Conservation (phyloP, 345 rosid genomes). For the sweet orange (Citrus sinensis) region DNA sequence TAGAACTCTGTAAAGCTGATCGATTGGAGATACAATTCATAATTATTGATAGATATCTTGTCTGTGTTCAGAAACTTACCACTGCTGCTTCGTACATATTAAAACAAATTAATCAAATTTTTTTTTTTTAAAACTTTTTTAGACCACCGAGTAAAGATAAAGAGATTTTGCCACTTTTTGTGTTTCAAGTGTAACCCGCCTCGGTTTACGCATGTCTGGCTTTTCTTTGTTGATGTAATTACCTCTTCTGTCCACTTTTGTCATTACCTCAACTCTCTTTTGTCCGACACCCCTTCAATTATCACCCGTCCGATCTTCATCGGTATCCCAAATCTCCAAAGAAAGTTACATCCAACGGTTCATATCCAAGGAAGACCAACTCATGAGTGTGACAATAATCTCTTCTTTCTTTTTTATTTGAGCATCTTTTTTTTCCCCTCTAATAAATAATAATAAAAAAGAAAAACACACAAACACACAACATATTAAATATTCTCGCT, state of each 20-base stretch:
- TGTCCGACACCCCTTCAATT: not conserved
- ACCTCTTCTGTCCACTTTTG: not conserved
- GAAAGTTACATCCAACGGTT: conserved; percentile 23
- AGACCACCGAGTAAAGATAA: not conserved
- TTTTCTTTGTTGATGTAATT: not conserved
- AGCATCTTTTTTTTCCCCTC: not conserved
- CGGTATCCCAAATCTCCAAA: not conserved
- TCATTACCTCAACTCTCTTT: too few relatives aligned
- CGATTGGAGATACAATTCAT: not conserved
- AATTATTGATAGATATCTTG: not conserved
- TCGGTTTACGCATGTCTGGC: not conserved
- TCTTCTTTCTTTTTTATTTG: not conserved
- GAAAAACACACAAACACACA: too few relatives aligned
- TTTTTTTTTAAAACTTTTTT: too few relatives aligned
- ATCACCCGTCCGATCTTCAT: conserved; percentile 7
- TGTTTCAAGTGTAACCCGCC: not conserved
- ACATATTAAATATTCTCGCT: conserved; percentile 4
- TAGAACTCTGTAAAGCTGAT: not conserved
- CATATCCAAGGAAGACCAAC: not conserved
- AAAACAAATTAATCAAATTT: too few relatives aligned
- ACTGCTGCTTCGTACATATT: too few relatives aligned
- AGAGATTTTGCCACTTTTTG: conserved; percentile 16
- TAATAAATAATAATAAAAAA: too few relatives aligned
- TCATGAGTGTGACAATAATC: not conserved
- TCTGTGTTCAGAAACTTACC: too few relatives aligned